Conservation (phyloP, 306 rosid genomes). For the Vigna nakashimae region DNA sequence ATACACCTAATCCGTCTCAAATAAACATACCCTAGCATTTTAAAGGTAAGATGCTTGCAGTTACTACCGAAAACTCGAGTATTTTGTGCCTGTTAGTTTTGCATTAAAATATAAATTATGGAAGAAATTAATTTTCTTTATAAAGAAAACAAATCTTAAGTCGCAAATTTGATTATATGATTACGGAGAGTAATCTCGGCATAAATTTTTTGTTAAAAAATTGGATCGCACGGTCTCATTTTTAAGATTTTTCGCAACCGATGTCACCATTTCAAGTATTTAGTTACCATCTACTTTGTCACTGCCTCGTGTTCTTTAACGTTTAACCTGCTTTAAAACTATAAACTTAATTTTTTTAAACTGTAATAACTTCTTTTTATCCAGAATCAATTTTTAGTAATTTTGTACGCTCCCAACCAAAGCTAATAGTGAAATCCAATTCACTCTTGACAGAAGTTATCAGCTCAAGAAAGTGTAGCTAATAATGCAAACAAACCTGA, state of each 20-base stretch:
- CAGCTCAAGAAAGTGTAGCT: slow-evolving; percentile 13
- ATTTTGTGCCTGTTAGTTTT: neutral
- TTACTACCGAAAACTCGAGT: neutral
- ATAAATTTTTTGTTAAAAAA: no score
- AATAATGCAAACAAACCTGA: neutral
- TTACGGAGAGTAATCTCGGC: no score
- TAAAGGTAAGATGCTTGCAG: neutral
- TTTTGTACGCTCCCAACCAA: neutral
- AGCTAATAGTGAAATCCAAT: neutral
- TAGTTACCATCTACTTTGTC: neutral
- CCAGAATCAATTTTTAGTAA: no score
- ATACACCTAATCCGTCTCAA: neutral
- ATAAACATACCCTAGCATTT: neutral
- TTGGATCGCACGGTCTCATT: no score
- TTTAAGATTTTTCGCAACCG: neutral
- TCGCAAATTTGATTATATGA: neutral
- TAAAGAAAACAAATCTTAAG: no score
- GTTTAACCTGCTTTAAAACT: neutral
- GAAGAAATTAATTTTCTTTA: neutral
- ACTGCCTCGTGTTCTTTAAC: no score
- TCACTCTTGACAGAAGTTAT: slow-evolving; percentile 19
- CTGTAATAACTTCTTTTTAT: neutral
- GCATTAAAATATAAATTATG: neutral
- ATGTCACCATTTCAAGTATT: neutral
- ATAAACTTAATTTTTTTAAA: no score